Conservation (phyloP, 169 alveolate genomes). For the Toxoplasma gondii region DNA sequence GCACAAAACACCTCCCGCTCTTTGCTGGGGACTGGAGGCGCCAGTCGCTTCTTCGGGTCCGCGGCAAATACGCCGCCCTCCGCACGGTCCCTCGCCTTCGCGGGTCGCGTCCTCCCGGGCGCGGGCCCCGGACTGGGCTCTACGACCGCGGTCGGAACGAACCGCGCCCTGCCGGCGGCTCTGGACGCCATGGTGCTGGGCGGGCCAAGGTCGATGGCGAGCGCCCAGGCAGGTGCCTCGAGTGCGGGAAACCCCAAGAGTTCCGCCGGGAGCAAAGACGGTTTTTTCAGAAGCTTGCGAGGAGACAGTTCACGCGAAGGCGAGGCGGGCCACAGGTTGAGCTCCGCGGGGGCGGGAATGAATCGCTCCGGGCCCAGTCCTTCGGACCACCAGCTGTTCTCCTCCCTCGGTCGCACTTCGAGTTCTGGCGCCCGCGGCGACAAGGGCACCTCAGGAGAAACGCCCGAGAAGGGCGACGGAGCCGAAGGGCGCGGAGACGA, state of each 20-base stretch:
- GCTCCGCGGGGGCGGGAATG: not conserved
- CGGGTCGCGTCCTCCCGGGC: not conserved
- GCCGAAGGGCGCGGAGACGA: not conserved
- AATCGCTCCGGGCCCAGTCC: not conserved
- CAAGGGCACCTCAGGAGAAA: not conserved
- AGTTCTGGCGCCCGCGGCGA: not conserved
- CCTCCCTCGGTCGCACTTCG: not conserved
- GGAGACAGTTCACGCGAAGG: not conserved
- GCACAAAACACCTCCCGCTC: not conserved
- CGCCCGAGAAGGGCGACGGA: not conserved
- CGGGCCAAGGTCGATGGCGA: not conserved
- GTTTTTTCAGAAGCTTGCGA: not conserved
- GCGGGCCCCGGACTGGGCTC: not conserved
- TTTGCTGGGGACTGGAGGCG: not conserved
- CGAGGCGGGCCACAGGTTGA: not conserved
- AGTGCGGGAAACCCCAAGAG: not conserved
- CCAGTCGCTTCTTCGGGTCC: not conserved
- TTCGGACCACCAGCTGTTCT: not conserved
- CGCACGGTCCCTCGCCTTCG: slow-evolving; percentile 5
- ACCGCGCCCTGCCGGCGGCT: not conserved
- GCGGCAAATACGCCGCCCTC: slow-evolving; percentile 15
- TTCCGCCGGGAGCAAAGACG: not conserved
- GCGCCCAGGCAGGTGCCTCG: not conserved
- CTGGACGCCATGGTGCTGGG: not conserved
- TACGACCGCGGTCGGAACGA: not conserved